Percentiles rank a stretch among this genome's conserved stretches.
These are phyloP conservation scores for Paecilomyces sp. DNA, from an alignment of 2,329 filamentous ascomycete genomes.

Conservation along the genomic window DNA sequence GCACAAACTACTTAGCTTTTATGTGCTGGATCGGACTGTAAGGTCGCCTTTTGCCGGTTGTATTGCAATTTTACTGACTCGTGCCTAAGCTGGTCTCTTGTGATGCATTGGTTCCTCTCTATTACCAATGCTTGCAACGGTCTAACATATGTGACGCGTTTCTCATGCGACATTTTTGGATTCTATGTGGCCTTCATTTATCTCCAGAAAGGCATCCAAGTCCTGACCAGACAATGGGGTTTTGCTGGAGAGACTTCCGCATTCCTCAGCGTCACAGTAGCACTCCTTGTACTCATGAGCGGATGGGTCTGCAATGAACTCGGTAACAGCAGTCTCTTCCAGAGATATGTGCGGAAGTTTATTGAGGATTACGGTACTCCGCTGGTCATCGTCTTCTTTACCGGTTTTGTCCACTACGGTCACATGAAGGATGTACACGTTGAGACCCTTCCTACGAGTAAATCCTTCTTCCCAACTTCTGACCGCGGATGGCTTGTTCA, in stretches of 20 bases:
- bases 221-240: constrained; percentile 66
- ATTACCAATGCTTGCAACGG: constrained; percentile 81
- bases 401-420: constrained; percentile 79
- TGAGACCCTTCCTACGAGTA: constrained; percentile 65
- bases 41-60: constrained; percentile 22
- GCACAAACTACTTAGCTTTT: constrained; percentile 77
- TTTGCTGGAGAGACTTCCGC: constrained; percentile 52
- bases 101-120: constrained; percentile 79
- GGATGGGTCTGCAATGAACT: constrained; percentile 68
- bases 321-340: constrained; percentile 65
- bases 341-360: constrained; percentile 69
- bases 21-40: constrained; percentile 86
- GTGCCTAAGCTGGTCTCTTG: constrained; percentile 61
- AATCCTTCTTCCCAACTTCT: constrained; percentile 70
- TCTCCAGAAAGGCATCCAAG: constrained; percentile 82
- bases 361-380: constrained; percentile 87
- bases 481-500: constrained; percentile 69
- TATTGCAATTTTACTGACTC: not conserved
- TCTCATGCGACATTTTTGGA: constrained; percentile 89
- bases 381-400: constrained; percentile 77
- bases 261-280: constrained; percentile 71
- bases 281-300: constrained; percentile 69
- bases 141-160: constrained; percentile 81
- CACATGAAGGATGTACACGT: constrained; percentile 67
- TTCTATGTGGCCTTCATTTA: constrained; percentile 93